Conservation (phyloP, 2,329 filamentous ascomycete genomes). For the Fusarium sp. region DNA sequence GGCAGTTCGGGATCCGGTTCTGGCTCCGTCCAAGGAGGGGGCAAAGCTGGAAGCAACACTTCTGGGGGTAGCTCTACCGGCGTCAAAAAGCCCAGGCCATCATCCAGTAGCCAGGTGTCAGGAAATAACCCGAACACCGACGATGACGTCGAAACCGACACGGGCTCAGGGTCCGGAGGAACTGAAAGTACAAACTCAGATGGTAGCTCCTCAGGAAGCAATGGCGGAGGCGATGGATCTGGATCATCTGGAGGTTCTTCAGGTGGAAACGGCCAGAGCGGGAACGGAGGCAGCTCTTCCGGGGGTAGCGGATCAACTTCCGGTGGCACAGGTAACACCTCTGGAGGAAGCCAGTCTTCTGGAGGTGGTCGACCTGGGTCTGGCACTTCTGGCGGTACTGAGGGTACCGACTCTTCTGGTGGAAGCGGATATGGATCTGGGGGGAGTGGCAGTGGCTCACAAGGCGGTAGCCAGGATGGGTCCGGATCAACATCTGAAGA, state of each 20-base stretch:
- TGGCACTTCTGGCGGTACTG: too few species aligned
- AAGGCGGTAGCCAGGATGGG: background rate
- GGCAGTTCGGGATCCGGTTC: background rate
- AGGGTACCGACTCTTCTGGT: background rate
- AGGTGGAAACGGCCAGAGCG: background rate
- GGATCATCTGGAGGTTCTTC: background rate
- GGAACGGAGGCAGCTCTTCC: background rate
- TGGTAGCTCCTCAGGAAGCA: too few species aligned
- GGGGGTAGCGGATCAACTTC: too few species aligned
- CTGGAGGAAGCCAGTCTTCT: too few species aligned
- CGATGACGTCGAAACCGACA: background rate
- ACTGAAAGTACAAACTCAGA: too few species aligned
- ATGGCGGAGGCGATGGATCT: too few species aligned
- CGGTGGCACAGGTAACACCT: too few species aligned
- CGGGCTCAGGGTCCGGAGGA: too few species aligned
- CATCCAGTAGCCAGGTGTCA: background rate
- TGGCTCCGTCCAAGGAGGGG: conserved; percentile 5
- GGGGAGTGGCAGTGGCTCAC: too few species aligned
- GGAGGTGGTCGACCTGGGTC: too few species aligned
- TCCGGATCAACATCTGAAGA: too few species aligned
- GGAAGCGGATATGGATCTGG: background rate
- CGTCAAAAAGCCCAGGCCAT: background rate
- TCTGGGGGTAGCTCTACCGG: background rate
- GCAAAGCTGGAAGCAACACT: background rate
- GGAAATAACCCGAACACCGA: background rate